A percentile compares a stretch with the other conserved stretches of the same genome.
phyloP scores from a whole-genome alignment of 2,329 filamentous ascomycete genomes.

The Trematosphaeria pertusa region DNA sequence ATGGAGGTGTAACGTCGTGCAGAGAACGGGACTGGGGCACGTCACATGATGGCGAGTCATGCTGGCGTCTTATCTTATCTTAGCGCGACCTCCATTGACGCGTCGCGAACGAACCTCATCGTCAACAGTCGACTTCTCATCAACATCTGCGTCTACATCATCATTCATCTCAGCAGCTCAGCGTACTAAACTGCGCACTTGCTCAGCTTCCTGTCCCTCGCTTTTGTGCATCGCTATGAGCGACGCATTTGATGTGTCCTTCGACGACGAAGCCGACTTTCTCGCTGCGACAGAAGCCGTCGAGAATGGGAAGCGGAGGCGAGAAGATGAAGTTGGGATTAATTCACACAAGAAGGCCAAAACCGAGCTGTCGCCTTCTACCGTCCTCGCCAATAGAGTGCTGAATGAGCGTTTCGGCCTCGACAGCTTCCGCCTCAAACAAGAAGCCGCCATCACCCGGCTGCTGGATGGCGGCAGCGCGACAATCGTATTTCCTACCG shows the following conservation, averaged over 20 bases:
- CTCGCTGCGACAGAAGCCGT: conserved; percentile 5
- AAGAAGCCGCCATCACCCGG: conserved; percentile 53
- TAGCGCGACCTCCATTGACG: no score
- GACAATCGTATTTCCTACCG: conserved; percentile 76
- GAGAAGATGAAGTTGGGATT: not conserved
- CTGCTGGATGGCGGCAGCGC: conserved; percentile 54
- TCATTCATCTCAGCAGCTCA: no score
- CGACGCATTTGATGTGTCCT: not conserved
- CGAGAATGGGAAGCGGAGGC: conserved; percentile 2
- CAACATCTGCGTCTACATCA: no score
- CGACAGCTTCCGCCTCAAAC: conserved; percentile 53
- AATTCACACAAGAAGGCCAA: not conserved
- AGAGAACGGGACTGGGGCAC: no score
- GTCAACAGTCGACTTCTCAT: no score
- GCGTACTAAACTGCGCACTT: no score
- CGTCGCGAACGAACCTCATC: no score
- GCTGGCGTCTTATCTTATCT: no score
- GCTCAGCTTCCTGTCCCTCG: no score
- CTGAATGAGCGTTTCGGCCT: conserved; percentile 53
- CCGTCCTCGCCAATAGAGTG: conserved; percentile 41
- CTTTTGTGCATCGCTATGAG: no score
- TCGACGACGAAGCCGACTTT: conserved; percentile 3
- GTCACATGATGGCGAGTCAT: no score
- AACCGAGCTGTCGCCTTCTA: conserved; percentile 7
- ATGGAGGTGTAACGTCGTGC: no score